Base-by-base conservation (phyloP, 805 yeast species). In the Wickerhamomyces mucosus region DNA sequence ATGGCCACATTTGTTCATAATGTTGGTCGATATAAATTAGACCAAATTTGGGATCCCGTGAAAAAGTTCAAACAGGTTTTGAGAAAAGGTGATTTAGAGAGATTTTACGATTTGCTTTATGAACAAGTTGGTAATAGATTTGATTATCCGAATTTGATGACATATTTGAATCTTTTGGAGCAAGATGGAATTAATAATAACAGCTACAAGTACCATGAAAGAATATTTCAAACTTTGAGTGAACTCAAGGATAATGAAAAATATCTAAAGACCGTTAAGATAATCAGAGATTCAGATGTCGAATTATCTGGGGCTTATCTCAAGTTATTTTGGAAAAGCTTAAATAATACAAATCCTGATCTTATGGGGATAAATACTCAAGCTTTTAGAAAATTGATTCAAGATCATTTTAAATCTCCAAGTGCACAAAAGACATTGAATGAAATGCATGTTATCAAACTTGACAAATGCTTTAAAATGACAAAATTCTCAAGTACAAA, bases 81-180 rank as follows among this genome's bases (percentile, higher is more conserved):
- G 17, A 8, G 20, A 4, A 7, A 21, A 6, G 40, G 39, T 15
- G 33, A 32, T 24, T 13, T 31, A 14, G 14, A 21, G n/a, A 31
- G 35, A 7, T 29, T 37, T 13, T 43, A 37, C 18, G 29, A 38
- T 4, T 15, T 24, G 12, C 13, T 46, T 5, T 44, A 40, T 17
- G 29, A 21, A 6, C 20, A 28, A 2, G 15, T 35, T 9, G 18
- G 28, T 24, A 28, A 32, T 15, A 37, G 24, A 16, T 33, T 45
- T 40, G 26, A 17, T 8, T 16, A 37, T 11, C 16, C 26, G 2
- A 45, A 45, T 15, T 17, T 39, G 20, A 9, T 25, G 7, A 31
- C 20, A 15, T 42, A 36, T 15, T 10, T 40, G 7, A 15, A 27
- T 8, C 14, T 35, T 15, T 32, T 43, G 36, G 31, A 35, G 7